Evolutionary conservation across 2,329 filamentous ascomycete genomes (phyloP).

Genomic region (Apiospora marii): DNA sequence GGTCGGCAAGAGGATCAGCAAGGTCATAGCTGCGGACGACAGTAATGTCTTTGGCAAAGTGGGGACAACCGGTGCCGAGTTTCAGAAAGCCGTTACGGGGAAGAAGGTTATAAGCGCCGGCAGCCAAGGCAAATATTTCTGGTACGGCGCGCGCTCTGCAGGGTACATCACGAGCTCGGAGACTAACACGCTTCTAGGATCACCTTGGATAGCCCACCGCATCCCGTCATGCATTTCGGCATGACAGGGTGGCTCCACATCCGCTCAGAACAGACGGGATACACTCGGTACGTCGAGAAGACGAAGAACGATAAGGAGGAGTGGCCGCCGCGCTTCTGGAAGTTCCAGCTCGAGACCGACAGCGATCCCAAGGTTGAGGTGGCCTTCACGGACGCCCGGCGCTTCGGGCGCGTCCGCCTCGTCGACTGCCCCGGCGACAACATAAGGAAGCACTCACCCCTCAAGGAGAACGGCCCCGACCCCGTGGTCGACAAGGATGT

Average conservation of each 20-base stretch:
- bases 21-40: conserved; percentile 79
- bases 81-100: conserved; percentile 76
- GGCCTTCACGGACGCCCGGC: conserved; percentile 84
- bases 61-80: conserved; percentile 78
- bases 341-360: conserved; percentile 77
- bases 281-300: conserved; percentile 83
- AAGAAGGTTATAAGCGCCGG: conserved; percentile 76
- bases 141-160: conserved; percentile 45
- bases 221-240: conserved; percentile 89
- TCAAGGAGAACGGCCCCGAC: conserved; percentile 93
- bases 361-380: conserved; percentile 63
- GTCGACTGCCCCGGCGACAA: conserved; percentile 80
- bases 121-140: conserved; percentile 97
- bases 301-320: conserved; percentile 65
- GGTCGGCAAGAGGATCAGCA: conserved; percentile 81
- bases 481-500: conserved; percentile 82
- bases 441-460: conserved; percentile 78
- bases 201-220: conserved; percentile 78
- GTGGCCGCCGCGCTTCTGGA: conserved; percentile 93
- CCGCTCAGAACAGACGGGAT: conserved; percentile 76
- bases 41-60: conserved; percentile 89
- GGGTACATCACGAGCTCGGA: background rate
- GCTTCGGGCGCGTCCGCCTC: conserved; percentile 81
- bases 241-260: conserved; percentile 91
- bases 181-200: conserved; percentile 46